Base-by-base conservation (phyloP, 768 basidiomycete species). In the Tricholoma bakamatsutake region DNA sequence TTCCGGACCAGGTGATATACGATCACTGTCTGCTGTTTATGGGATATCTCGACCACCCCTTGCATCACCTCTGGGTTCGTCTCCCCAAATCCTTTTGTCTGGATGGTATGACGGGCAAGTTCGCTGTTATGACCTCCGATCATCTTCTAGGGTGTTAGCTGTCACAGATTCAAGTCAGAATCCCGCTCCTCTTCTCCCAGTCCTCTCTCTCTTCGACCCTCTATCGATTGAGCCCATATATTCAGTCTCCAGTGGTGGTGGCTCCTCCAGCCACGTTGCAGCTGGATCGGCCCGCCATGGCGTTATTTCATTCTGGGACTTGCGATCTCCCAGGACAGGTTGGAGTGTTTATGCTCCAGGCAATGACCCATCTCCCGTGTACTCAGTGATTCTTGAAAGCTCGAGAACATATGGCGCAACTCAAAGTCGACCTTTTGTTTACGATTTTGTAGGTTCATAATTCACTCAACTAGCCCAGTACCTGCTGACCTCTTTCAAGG, bases 41-140 rank as follows among this genome's bases (percentile, higher is more conserved):
- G 86, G 80, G 42, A 80, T 93, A 65, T 72, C 81, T 7, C 73
- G 72, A 24, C 80, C 81, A 6, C 84, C 88, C 0, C 74, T 76
- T 0, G 75, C 80, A 27, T 84, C 84, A 18, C 81, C 84, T 1
- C 84, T 85, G 78, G 89, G 90, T 3, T 70, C 79, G 1, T 87
- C 88, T 3, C 82, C 87, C 15, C 78, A 89, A 62, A 79, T 90
- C 17, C 54, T 93, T 21, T 76, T 90, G 35, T 86, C 88, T 1
- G 91, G 89, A 1, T 92, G 90, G 89, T 93, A 82, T 67, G 88
- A 93, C 64, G 86, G 90, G 10, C 67, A 76, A 48, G 85, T 90
- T 33, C 78, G 81, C 35, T 77, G 89, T 50, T 84, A 90, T 68
- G 91, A 93, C 67, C 77, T 93, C 39, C 88, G 90, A 24, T 74